phyloP scores from a whole-genome alignment of 768 basidiomycete genomes.

The Exidia glandulosa region DNA sequence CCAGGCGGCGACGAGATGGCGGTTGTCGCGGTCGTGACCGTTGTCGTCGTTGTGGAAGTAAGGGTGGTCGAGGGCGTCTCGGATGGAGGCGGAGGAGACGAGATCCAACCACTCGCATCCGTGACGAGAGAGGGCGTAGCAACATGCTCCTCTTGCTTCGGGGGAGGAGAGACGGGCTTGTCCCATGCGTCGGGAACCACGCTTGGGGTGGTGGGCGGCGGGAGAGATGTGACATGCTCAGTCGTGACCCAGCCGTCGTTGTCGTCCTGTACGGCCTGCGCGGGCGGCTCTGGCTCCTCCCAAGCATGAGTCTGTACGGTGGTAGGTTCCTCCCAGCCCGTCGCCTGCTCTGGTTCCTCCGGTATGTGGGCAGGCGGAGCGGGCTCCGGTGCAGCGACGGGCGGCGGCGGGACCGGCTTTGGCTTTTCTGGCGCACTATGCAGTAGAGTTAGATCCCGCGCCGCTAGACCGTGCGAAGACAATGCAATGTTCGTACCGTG shows the following conservation, averaged over 20 bases:
- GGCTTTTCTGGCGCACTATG: slow-evolving; percentile 15
- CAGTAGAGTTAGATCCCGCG: background rate
- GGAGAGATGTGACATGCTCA: background rate
- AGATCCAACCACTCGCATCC: background rate
- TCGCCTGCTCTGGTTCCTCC: slow-evolving; percentile 12
- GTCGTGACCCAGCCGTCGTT: slow-evolving; percentile 9
- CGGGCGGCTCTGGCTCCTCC: slow-evolving; percentile 40
- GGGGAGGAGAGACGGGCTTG: slow-evolving; percentile 1
- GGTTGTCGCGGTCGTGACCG: slow-evolving; percentile 19
- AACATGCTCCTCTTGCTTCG: slow-evolving; percentile 7
- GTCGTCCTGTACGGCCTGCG: slow-evolving; percentile 11
- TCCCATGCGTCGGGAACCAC: background rate
- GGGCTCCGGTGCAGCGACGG: slow-evolving; percentile 20
- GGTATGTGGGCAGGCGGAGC: slow-evolving; percentile 13
- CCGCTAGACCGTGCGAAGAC: slow-evolving; percentile 10
- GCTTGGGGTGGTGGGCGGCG: slow-evolving; percentile 3
- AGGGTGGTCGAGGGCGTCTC: slow-evolving; percentile 13
- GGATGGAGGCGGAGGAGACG: slow-evolving; percentile 11
- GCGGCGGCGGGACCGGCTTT: slow-evolving; percentile 23
- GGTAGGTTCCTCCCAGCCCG: slow-evolving; percentile 63
- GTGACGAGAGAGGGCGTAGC: background rate
- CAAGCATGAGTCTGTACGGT: slow-evolving; percentile 52
- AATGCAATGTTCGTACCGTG: slow-evolving; percentile 37
- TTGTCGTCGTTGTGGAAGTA: slow-evolving; percentile 8
- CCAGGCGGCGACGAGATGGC: slow-evolving; percentile 25